Evolutionary conservation across 768 basidiomycete species (phyloP).

Genomic region (Tephrocybe sp.): DNA sequence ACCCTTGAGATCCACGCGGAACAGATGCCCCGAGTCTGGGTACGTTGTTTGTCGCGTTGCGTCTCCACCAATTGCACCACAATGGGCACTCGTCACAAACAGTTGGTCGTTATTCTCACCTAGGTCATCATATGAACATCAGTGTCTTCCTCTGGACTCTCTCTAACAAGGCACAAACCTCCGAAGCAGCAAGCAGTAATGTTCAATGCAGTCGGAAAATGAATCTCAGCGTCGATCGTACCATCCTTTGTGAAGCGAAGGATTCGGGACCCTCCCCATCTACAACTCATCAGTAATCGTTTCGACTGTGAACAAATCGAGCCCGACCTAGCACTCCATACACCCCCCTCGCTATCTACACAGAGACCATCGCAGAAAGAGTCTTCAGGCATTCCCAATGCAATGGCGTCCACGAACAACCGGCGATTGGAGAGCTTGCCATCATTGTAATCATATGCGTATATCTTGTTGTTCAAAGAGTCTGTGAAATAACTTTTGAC

Average conservation of each 20-base stretch:
- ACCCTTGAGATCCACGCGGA: slow-evolving; percentile 48
- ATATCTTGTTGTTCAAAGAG: slow-evolving; percentile 62
- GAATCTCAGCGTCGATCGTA: slow-evolving; percentile 49
- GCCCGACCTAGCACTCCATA: slow-evolving; percentile 60
- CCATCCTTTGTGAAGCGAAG: slow-evolving; percentile 56
- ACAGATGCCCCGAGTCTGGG: slow-evolving; percentile 56
- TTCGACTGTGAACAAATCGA: slow-evolving; percentile 1
- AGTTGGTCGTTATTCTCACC: slow-evolving; percentile 61
- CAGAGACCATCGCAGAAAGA: slow-evolving; percentile 67
- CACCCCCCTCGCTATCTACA: slow-evolving; percentile 56
- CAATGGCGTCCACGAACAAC: slow-evolving; percentile 54
- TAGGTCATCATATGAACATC: slow-evolving; percentile 18
- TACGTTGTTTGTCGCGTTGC: slow-evolving; percentile 42
- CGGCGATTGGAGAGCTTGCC: slow-evolving; percentile 58
- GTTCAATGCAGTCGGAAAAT: slow-evolving; percentile 60
- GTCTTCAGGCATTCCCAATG: slow-evolving; percentile 45
- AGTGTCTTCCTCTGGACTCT: not conserved
- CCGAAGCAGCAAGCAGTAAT: slow-evolving; percentile 72
- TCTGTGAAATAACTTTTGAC: slow-evolving; percentile 68
- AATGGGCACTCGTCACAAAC: slow-evolving; percentile 63
- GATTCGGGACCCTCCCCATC: slow-evolving; percentile 65
- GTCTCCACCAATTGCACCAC: slow-evolving; percentile 57
- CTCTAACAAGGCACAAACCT: slow-evolving; percentile 34
- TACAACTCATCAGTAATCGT: slow-evolving; percentile 22
- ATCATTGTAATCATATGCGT: slow-evolving; percentile 62